Evolutionary conservation across 306 rosid species (phyloP), one percentile per base, ranked within the genome.

Genomic region (Rubus parviflorus): DNA sequence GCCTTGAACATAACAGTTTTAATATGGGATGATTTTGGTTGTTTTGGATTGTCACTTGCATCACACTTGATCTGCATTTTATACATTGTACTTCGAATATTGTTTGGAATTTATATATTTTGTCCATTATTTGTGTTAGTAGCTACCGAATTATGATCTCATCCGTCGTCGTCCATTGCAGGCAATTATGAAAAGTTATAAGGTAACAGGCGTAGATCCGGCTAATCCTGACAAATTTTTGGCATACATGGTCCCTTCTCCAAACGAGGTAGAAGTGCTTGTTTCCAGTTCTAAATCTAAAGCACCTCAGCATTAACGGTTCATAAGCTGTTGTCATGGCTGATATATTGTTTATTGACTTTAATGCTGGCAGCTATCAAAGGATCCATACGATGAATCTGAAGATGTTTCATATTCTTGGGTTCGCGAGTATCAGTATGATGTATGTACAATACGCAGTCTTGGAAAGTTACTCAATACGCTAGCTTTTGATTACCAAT

Each of bases 381-480:
- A 91, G 87, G 93, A 95, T 83, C 87, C 90, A 10, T 89, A 89
- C 53, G 98, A 95, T 80, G 97, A 89, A 83, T 87, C 82, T 72
- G 99, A 95, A 85, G 99, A 95, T 46, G 81, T 92, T 81, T 81
- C 88, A 0, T 89, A 78, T 83, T 82, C 98, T 45, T 95, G 97
- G 99, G 88, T 95, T 69, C 98, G 98, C 22, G 99, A 95, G 82
- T 92, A 95, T 82, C 84, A 91, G 70, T 92, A 96, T 89, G 97
- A 92, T 86, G 97, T 92, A 89, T 5, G 99, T 89, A 30, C 79
- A 72, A 68, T 66, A 51, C 64, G 10, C 72, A 78, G 72, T 68
- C 76, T 51, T 49, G 48, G 64, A 67, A 77, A 80, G 68, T 20
- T 46, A 49, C 12, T 23, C 61, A 74, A 6, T 64, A 62, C 3